phyloP scores from a whole-genome alignment of 2,329 filamentous ascomycete genomes.

The Pezicula neosporulosa region DNA sequence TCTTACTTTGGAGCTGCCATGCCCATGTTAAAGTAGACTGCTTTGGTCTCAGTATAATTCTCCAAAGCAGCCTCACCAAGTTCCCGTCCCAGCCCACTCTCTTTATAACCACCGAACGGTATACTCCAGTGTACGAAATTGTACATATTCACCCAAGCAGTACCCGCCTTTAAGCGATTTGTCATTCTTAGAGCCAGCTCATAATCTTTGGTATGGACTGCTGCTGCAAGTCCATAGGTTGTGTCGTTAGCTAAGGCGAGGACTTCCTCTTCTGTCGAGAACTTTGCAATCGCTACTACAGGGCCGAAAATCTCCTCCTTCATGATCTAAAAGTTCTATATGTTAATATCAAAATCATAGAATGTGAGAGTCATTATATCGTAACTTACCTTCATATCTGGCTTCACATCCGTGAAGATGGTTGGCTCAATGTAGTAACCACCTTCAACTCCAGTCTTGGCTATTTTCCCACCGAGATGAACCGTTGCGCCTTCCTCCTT shows the following conservation, averaged over 20 bases:
- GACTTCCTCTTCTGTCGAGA: conserved; percentile 52
- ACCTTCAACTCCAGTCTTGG: background rate
- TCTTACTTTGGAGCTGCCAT: background rate
- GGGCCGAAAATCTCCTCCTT: conserved; percentile 59
- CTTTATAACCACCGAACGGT: conserved; percentile 33
- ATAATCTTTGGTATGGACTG: conserved; percentile 28
- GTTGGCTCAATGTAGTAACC: background rate
- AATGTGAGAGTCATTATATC: conserved; percentile 1
- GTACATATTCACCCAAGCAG: conserved; percentile 33
- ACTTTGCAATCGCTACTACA: conserved; percentile 49
- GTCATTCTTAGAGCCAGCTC: conserved; percentile 26
- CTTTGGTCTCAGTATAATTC: background rate
- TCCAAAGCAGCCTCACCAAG: conserved; percentile 12
- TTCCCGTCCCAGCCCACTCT: conserved; percentile 28
- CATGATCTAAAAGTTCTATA: conserved; percentile 7
- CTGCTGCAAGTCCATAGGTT: conserved; percentile 19
- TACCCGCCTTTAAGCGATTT: conserved; percentile 28
- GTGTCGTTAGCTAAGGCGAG: conserved; percentile 57
- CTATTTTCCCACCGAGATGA: background rate
- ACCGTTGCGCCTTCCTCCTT: background rate
- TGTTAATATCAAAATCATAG: conserved; percentile 5
- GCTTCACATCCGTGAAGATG: background rate
- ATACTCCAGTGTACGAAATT: conserved; percentile 29
- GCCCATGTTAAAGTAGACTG: background rate
- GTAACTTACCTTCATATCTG: background rate